Conservation (phyloP, 768 basidiomycete genomes). For the Hygrophorus pudorinus region DNA sequence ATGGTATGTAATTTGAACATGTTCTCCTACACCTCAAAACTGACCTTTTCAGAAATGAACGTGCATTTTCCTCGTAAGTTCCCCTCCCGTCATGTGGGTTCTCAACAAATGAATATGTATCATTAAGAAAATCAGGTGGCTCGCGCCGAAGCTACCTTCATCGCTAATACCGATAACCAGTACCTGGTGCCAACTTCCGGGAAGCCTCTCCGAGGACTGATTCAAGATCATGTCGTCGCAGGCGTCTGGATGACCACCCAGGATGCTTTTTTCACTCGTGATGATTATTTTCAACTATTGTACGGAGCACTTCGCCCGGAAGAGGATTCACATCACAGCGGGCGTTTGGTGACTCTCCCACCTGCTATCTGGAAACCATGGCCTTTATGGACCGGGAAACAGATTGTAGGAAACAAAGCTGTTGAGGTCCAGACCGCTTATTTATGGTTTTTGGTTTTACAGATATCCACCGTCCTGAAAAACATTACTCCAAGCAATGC, state of each 20-base stretch:
- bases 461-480: constrained; percentile 91
- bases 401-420: constrained; percentile 58
- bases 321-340: constrained; percentile 48
- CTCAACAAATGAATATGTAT: constrained; percentile 4
- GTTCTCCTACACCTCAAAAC: constrained; percentile 10
- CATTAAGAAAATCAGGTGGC: constrained; percentile 84
- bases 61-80: constrained; percentile 94
- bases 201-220: constrained; percentile 92
- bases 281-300: constrained; percentile 92
- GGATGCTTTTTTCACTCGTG: constrained; percentile 88
- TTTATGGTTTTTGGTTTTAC: constrained; percentile 2
- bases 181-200: constrained; percentile 99
- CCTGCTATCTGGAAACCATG: constrained; percentile 89
- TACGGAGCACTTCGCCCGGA: constrained; percentile 93
- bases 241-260: constrained; percentile 99
- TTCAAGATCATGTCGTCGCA: constrained; percentile 98
- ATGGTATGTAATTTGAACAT: constrained; percentile 39
- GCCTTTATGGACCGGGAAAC: constrained; percentile 96
- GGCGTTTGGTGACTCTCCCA: constrained; percentile 70
- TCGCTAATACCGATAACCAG: constrained; percentile 97
- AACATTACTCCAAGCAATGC: constrained; percentile 81
- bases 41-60: constrained; percentile 76
- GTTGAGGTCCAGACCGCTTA: no score
- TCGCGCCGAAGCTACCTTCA: constrained; percentile 85
- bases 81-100: background rate